phyloP scores from a whole-genome alignment of 768 basidiomycete genomes.

The Lepiota venenata region DNA sequence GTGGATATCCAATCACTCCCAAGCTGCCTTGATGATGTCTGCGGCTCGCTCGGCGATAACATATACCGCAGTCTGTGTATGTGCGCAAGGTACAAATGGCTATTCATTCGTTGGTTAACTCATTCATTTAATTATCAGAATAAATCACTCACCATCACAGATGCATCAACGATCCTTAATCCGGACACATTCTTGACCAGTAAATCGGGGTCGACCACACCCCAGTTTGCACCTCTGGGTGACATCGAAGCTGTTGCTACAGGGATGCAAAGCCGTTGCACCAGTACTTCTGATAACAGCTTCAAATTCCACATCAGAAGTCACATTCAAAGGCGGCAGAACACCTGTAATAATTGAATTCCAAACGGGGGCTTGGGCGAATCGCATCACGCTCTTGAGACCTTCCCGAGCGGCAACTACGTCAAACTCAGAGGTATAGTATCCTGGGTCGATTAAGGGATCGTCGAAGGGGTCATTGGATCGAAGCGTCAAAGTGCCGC shows the following conservation, averaged over 20 bases:
- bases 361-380: conserved; percentile 18
- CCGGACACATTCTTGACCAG: conserved; percentile 29
- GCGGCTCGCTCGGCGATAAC: conserved; percentile 5
- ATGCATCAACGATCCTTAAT: conserved; percentile 35
- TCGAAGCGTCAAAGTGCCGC: conserved; percentile 24
- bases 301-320: background rate
- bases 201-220: conserved; percentile 35
- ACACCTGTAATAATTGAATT: conserved; percentile 12
- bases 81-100: conserved; percentile 7
- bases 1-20: background rate
- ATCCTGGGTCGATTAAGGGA: conserved; percentile 39
- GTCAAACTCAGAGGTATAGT: conserved; percentile 22
- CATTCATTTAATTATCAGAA: background rate
- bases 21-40: conserved; percentile 1
- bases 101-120: background rate
- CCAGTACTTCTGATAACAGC: conserved; percentile 18
- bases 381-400: conserved; percentile 15
- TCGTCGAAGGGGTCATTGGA: conserved; percentile 38
- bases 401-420: conserved; percentile 18
- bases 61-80: conserved; percentile 5
- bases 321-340: background rate
- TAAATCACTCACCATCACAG: conserved; percentile 25
- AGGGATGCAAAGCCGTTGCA: conserved; percentile 25
- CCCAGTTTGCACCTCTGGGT: conserved; percentile 18
- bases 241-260: conserved; percentile 31